A percentile compares a stretch with the other conserved stretches of the same genome.
These are phyloP conservation scores for Persicaria maculosa DNA, from an alignment of 148 eudicot genomes.

Conservation along the genomic window DNA sequence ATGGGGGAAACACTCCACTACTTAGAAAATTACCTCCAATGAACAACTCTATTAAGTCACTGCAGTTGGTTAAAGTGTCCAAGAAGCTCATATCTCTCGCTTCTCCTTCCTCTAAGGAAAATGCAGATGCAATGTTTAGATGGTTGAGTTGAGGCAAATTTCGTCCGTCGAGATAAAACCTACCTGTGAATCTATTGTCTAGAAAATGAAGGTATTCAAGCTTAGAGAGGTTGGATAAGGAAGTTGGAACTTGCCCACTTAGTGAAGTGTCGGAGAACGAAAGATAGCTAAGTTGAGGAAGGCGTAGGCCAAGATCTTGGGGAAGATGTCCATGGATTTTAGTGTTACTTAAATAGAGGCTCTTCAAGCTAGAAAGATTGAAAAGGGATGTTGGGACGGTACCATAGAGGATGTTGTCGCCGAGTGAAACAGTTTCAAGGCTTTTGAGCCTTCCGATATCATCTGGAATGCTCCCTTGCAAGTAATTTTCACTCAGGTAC, in stretches of 20 bases:
- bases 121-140: background rate
- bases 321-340: slow-evolving; percentile 23
- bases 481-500: background rate
- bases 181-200: background rate
- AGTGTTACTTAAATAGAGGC: slow-evolving; percentile 7
- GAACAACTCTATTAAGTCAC: background rate
- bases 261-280: background rate
- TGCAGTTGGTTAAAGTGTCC: slow-evolving; percentile 21
- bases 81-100: slow-evolving; percentile 24
- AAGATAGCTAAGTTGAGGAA: background rate
- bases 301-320: slow-evolving; percentile 17
- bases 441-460: background rate
- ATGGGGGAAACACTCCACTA: slow-evolving; percentile 20
- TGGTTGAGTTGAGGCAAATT: slow-evolving; percentile 1
- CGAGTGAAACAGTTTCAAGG: background rate
- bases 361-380: slow-evolving; percentile 15
- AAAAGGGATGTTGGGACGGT: slow-evolving; percentile 20
- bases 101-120: slow-evolving; percentile 4
- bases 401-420: slow-evolving; percentile 13
- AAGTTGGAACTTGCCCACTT: background rate
- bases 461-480: slow-evolving; percentile 15
- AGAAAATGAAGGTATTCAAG: background rate
- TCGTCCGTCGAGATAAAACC: slow-evolving; percentile 16
- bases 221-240: slow-evolving; percentile 4
- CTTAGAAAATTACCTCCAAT: slow-evolving; percentile 23